Evolutionary conservation across 2,329 filamentous ascomycete species (phyloP), one percentile per base, ranked within the genome.

Genomic region (Curvularia hawaiiensis): DNA sequence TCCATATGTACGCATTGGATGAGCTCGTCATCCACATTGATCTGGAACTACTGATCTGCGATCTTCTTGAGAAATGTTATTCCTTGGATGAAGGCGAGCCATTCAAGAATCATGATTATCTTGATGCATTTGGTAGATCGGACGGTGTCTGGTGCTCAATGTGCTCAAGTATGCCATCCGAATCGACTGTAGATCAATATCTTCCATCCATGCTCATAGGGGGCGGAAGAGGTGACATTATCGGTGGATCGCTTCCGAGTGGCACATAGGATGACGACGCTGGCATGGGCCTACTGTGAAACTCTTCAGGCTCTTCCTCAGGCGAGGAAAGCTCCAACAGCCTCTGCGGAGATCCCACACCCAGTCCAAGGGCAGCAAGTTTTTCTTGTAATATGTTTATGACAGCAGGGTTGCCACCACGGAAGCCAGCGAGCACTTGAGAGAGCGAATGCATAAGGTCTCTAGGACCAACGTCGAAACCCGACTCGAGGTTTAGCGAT

Each of bases 381-480:
- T 75, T 75, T 5, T 70, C 67, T 49, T 74, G 72, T 6, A 75
- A 59, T 20, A 75, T 73, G 35, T 54, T 69, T 39, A 74, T 68
- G 14, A 75, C 71, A 2, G 72, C 70, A 12, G 72, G 70, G 30
- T 75, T 75, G 10, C 72, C 72, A 26, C 72, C 72, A 45, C 72
- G 62, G 45, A 74, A 75, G 1, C 65, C 65, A 12, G 63, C 64
- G 7, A 75, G 64, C 1, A 74, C 62, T 16, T 67, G 63, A 0
- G 72, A 68, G 9, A 75, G 64, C 5, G 69, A 71, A 41, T 74
- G 72, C 7, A 75, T 72, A 3, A 75, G 64, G 45, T 75, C 72
- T 54, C 72, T 62, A 7, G 72, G 72, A 2, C 72, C 72, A 39
- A 74, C 58, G 6, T 62, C 64, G 24, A 75, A 74, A 16, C 65